phyloP scores from a whole-genome alignment of 306 rosid species.

The cucumber (Cucumis sativus) region DNA sequence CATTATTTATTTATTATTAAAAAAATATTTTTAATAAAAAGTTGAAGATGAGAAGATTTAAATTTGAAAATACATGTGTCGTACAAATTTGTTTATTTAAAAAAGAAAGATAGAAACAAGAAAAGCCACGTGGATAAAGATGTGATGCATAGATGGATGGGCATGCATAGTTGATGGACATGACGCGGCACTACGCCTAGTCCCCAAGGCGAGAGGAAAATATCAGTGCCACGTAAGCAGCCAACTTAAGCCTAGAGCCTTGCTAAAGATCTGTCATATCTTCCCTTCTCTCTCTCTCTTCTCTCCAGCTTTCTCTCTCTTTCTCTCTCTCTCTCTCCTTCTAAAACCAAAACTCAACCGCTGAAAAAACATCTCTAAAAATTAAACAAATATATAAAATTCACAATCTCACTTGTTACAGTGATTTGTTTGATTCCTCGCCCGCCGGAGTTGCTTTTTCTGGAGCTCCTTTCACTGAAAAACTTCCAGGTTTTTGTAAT shows the following conservation, averaged over 20 bases:
- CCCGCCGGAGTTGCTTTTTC: not conserved
- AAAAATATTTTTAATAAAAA: no score
- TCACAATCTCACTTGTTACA: not conserved
- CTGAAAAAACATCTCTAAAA: not conserved
- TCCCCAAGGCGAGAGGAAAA: slow-evolving; percentile 45
- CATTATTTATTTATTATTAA: no score
- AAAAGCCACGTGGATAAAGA: not conserved
- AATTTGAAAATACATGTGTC: no score
- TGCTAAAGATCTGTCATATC: slow-evolving; percentile 43
- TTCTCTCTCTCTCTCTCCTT: slow-evolving; percentile 9
- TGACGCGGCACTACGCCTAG: slow-evolving; percentile 21
- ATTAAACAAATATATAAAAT: not conserved
- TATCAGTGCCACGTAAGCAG: slow-evolving; percentile 75
- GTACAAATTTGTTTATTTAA: no score
- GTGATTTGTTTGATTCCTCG: not conserved
- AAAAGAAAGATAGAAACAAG: not conserved
- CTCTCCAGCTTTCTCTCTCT: not conserved
- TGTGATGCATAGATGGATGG: not conserved
- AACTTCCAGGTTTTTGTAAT: not conserved
- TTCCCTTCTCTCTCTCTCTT: not conserved
- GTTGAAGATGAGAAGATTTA: no score
- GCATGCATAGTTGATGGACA: not conserved
- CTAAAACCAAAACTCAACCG: slow-evolving; percentile 4
- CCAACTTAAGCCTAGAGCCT: slow-evolving; percentile 25
- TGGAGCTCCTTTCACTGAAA: not conserved